Conservation (phyloP, 2,329 filamentous ascomycete species). For the Penicillium sp. region DNA sequence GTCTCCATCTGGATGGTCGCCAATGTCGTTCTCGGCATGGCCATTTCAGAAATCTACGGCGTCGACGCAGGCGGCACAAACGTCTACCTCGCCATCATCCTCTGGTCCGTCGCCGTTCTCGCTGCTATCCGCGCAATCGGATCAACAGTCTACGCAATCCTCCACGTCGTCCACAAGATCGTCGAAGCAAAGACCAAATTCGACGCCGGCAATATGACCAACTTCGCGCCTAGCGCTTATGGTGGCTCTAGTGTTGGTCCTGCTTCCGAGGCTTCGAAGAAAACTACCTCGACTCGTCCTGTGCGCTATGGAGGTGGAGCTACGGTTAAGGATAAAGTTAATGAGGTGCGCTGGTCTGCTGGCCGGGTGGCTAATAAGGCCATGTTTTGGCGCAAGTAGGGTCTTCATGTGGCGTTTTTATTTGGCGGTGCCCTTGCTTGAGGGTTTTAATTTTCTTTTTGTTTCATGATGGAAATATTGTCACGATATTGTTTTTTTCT, state of each 20-base stretch:
- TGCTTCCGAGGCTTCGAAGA: slow-evolving; percentile 20
- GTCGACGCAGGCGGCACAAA: slow-evolving; percentile 73
- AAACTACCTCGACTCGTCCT: slow-evolving; percentile 16
- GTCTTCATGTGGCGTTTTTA: background rate
- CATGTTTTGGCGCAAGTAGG: slow-evolving; percentile 45
- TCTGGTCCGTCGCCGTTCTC: slow-evolving; percentile 85
- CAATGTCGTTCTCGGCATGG: slow-evolving; percentile 93
- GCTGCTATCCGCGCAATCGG: slow-evolving; percentile 88
- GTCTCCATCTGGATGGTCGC: slow-evolving; percentile 91
- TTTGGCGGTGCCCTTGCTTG: slow-evolving; percentile 8
- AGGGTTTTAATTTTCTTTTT: slow-evolving; percentile 12
- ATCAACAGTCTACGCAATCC: slow-evolving; percentile 75
- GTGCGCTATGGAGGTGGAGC: slow-evolving; percentile 35
- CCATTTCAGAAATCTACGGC: slow-evolving; percentile 82
- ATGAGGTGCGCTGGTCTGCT: slow-evolving; percentile 38
- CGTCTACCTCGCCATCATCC: slow-evolving; percentile 86
- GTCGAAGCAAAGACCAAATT: slow-evolving; percentile 80
- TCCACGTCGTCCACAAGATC: slow-evolving; percentile 80
- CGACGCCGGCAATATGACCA: slow-evolving; percentile 38
- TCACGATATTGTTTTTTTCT: slow-evolving; percentile 15
- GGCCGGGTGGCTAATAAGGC: slow-evolving; percentile 36
- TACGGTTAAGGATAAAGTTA: slow-evolving; percentile 38
- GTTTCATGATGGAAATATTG: slow-evolving; percentile 27
- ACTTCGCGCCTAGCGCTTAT: slow-evolving; percentile 26
- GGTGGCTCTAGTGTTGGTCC: slow-evolving; percentile 24